phyloP scores from a whole-genome alignment of 495 filamentous ascomycete genomes.

The Xylaria cubensis region DNA sequence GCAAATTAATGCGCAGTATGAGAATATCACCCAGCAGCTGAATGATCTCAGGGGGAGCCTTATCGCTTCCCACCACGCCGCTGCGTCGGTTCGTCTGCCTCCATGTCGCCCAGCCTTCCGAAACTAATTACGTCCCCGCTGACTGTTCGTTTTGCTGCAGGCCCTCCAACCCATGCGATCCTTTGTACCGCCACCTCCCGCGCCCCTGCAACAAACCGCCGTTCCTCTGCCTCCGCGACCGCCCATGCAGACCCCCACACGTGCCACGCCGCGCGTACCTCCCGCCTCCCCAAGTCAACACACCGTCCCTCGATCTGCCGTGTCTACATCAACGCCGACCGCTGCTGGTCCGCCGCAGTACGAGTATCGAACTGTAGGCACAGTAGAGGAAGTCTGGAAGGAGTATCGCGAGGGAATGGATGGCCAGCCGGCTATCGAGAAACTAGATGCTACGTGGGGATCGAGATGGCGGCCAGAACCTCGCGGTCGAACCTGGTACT shows the following conservation, averaged over 20 bases:
- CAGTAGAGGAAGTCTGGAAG: constrained; percentile 45
- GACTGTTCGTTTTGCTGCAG: constrained; percentile 25
- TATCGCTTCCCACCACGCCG: constrained; percentile 42
- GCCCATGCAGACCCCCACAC: constrained; percentile 36
- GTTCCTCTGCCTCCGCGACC: constrained; percentile 36
- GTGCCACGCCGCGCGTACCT: constrained; percentile 34
- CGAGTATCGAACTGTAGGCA: constrained; percentile 41
- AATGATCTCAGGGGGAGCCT: constrained; percentile 40
- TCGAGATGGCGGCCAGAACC: constrained; percentile 45
- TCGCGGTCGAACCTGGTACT: constrained; percentile 45
- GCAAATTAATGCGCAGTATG: constrained; percentile 42
- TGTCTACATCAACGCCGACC: constrained; percentile 31
- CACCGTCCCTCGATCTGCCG: constrained; percentile 28
- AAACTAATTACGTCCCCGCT: background rate
- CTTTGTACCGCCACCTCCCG: constrained; percentile 37
- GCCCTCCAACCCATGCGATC: constrained; percentile 36
- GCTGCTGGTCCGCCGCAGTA: constrained; percentile 38
- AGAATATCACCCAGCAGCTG: constrained; percentile 41
- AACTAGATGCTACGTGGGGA: constrained; percentile 41
- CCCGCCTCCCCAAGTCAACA: constrained; percentile 32
- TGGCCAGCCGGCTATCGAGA: constrained; percentile 44
- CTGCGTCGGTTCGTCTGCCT: constrained; percentile 34
- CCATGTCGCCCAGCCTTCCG: background rate
- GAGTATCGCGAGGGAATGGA: constrained; percentile 45
- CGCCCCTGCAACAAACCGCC: constrained; percentile 34